These are phyloP conservation scores for Glycine soja DNA, from an alignment of 306 rosid species.

Conservation along the genomic window DNA sequence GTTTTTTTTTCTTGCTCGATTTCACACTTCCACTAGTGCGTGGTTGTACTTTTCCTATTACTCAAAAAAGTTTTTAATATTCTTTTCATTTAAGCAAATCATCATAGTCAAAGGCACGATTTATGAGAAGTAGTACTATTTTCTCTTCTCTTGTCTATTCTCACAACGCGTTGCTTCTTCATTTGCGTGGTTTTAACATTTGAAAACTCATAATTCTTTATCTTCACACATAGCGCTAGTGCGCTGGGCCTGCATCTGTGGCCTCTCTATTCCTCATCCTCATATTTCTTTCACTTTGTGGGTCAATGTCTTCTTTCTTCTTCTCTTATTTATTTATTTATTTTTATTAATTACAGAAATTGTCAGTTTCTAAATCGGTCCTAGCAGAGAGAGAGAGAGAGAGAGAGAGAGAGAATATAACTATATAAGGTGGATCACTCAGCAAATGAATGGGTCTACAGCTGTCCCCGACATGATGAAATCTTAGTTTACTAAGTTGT, in stretches of 20 bases:
- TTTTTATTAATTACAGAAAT: not conserved
- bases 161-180: not conserved
- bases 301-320: constrained; percentile 19
- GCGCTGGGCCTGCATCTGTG: constrained; percentile 30
- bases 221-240: constrained; percentile 63
- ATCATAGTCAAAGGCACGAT: constrained; percentile 14
- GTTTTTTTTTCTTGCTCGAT: not conserved
- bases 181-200: not conserved
- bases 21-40: not conserved
- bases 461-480: constrained; percentile 48
- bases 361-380: constrained; percentile 23
- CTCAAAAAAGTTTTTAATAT: not conserved
- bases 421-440: not conserved
- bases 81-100: not conserved
- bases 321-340: not conserved
- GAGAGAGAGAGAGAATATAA: not conserved
- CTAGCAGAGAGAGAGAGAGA: not conserved
- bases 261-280: not conserved
- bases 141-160: not conserved
- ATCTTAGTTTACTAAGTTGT: constrained; percentile 41
- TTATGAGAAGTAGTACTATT: not conserved
- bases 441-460: constrained; percentile 43
- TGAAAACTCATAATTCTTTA: constrained; percentile 35
- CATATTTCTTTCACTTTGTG: constrained; percentile 14
- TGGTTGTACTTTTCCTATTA: constrained; percentile 15